Conservation (phyloP, 805 yeast genomes). For the Ogataea minuta region DNA sequence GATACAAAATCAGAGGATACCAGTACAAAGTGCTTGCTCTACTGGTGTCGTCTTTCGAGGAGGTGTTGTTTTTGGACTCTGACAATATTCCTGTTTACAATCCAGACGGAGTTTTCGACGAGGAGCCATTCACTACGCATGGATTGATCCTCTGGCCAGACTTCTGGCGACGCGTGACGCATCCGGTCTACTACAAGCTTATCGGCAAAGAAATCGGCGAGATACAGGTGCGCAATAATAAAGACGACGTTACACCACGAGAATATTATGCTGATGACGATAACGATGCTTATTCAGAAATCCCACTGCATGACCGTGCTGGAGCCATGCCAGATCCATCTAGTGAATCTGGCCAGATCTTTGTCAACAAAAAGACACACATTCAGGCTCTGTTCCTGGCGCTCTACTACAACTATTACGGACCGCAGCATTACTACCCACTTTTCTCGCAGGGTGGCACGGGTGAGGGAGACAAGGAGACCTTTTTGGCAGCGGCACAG, state of each 20-base stretch:
- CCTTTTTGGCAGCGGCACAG: constrained; percentile 53
- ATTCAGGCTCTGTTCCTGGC: constrained; percentile 46
- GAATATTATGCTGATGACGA: constrained; percentile 15
- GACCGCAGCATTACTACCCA: constrained; percentile 47
- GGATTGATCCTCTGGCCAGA: constrained; percentile 62
- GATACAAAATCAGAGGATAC: constrained; percentile 40
- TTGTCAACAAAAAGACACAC: constrained; percentile 49
- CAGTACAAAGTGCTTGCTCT: constrained; percentile 50
- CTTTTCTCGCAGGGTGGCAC: constrained; percentile 45
- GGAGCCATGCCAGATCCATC: constrained; percentile 55
- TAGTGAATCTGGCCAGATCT: constrained; percentile 55
- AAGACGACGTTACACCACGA: constrained; percentile 31
- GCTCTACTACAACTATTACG: constrained; percentile 51
- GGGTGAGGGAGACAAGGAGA: constrained; percentile 63
- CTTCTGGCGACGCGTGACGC: constrained; percentile 56
- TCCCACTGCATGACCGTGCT: constrained; percentile 50
- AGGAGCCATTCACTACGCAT: constrained; percentile 50
- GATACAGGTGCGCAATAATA: constrained; percentile 32
- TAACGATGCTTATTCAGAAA: constrained; percentile 17
- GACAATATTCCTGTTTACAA: constrained; percentile 49
- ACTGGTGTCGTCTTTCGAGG: constrained; percentile 51
- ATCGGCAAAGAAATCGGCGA: constrained; percentile 38
- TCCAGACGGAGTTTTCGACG: constrained; percentile 51
- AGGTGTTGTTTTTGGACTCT: constrained; percentile 49
- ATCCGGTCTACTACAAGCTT: constrained; percentile 46